Base-by-base conservation (phyloP, 2,329 filamentous ascomycete genomes). In the Geosmithia morbida region DNA sequence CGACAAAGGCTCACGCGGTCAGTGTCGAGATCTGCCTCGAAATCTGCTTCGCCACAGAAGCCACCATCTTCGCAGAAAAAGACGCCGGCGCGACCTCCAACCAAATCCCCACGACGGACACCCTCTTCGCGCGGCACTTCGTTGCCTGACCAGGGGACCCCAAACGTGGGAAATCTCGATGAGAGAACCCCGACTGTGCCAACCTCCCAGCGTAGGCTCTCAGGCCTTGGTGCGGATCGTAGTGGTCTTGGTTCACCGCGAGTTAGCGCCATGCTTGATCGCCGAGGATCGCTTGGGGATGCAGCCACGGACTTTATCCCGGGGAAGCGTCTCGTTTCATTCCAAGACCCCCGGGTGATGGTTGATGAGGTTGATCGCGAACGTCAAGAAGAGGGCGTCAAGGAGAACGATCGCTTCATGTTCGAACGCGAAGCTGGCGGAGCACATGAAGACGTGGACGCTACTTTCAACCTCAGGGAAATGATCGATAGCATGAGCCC, bases 401-500 rank as follows among this genome's bases (percentile, higher is more conserved):
- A 71, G 47, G 80, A 85, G 56, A 76, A 74, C 55, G 68, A 71
- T 10, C 70, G 74, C n/a, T 71, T 65, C 44, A 71, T 76, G 43
- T 64, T 76, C 18, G 70, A 78, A 54, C 68, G 72, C 30, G 73
- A 76, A 54, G 68, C 65, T 46, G 63, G 59, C 17, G 56, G 54
- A 11, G 51, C 51, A 7, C 64, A 67, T 26, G 71, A 74, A 37
- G 76, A 80, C 33, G 74, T 70, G 44, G 82, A 86, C 52, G 70
- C 68, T 2, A 84, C 83, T 0, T 62, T 80, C 37, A 86, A 79
- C 51, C 65, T 90, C 42, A 83, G 78, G 51, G 83, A 87, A 52
- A 82, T 87, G 76, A 90, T 90, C 50, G 74, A 83, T 51, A 84
- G 78, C 48, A 69, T 90, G 51, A 87, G 83, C 20, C 85, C 86